phyloP scores from a whole-genome alignment of 306 rosid species.

The Medicago ruthenica region DNA sequence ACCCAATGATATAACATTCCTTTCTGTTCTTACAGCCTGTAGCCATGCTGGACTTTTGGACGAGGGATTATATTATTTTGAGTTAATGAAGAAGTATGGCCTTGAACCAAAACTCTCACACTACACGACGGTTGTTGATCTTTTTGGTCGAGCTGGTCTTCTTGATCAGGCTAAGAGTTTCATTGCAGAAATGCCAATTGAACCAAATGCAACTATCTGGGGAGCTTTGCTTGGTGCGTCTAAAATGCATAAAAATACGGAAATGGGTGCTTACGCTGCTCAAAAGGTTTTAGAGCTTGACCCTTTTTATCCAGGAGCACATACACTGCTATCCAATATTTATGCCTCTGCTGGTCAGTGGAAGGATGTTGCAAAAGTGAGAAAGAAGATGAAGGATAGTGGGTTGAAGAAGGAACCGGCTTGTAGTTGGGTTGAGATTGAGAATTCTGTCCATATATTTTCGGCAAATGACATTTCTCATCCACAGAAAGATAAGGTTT shows the following conservation, averaged over 20 bases:
- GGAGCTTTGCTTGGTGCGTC: constrained; percentile 62
- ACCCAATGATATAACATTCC: constrained; percentile 55
- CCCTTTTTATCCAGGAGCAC: constrained; percentile 57
- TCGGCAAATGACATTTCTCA: constrained; percentile 50
- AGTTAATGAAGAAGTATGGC: constrained; percentile 50
- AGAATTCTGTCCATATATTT: constrained; percentile 53
- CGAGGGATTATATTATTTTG: constrained; percentile 51
- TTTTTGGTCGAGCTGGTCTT: constrained; percentile 62
- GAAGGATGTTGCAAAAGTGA: constrained; percentile 56
- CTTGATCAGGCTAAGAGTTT: constrained; percentile 55
- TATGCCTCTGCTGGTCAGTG: constrained; percentile 62
- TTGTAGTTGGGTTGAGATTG: constrained; percentile 67
- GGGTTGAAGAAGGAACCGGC: constrained; percentile 61
- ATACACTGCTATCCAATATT: constrained; percentile 52
- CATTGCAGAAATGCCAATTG: constrained; percentile 54
- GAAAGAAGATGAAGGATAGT: constrained; percentile 53
- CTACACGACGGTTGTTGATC: constrained; percentile 53
- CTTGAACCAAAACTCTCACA: constrained; percentile 54
- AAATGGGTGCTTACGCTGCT: constrained; percentile 57
- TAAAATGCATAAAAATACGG: constrained; percentile 51
- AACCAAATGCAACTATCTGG: constrained; percentile 54
- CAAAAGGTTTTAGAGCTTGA: constrained; percentile 56
- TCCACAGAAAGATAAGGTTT: constrained; percentile 53
- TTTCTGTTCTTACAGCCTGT: constrained; percentile 58
- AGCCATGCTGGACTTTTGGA: constrained; percentile 61